Percentiles rank a stretch among this genome's conserved stretches.
These are phyloP conservation scores for Cutaneotrichosporon cutaneum DNA, from an alignment of 1,284 basidiomycete genomes.

Conservation along the genomic window DNA sequence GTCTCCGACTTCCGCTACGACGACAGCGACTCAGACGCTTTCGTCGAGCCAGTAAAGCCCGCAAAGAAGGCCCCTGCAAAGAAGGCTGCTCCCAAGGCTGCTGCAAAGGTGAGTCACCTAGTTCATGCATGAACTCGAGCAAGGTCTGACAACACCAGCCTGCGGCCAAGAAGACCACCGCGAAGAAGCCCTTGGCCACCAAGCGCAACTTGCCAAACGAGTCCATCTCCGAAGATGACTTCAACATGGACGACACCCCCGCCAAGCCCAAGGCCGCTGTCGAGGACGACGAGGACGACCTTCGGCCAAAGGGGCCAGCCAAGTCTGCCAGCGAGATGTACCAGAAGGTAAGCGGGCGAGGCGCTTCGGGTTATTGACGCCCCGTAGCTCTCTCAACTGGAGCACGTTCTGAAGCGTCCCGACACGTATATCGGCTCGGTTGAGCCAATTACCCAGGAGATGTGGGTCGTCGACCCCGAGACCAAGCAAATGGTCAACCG, in stretches of 20 bases:
- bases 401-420: constrained; percentile 93
- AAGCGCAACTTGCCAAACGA: constrained; percentile 67
- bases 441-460: constrained; percentile 74
- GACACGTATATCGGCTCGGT: constrained; percentile 98
- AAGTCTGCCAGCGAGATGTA: constrained; percentile 88
- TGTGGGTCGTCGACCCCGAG: constrained; percentile 87
- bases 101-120: constrained; percentile 30
- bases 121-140: not conserved
- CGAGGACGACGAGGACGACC: constrained; percentile 31
- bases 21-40: constrained; percentile 48
- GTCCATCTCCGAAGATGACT: constrained; percentile 59
- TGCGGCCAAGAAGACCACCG: constrained; percentile 55
- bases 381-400: constrained; percentile 83
- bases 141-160: constrained; percentile 17
- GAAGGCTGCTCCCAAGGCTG: constrained; percentile 32
- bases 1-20: constrained; percentile 36
- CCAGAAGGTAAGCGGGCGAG: constrained; percentile 66
- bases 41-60: constrained; percentile 24
- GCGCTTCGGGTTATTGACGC: constrained; percentile 19
- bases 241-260: constrained; percentile 41
- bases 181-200: constrained; percentile 54
- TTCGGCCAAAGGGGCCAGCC: constrained; percentile 47
- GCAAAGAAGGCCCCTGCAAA: constrained; percentile 35
- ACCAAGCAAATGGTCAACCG: constrained; percentile 75
- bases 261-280: constrained; percentile 28